These are phyloP conservation scores for Wilcoxina mikolae DNA, from an alignment of 495 filamentous ascomycete genomes.

Conservation along the genomic window DNA sequence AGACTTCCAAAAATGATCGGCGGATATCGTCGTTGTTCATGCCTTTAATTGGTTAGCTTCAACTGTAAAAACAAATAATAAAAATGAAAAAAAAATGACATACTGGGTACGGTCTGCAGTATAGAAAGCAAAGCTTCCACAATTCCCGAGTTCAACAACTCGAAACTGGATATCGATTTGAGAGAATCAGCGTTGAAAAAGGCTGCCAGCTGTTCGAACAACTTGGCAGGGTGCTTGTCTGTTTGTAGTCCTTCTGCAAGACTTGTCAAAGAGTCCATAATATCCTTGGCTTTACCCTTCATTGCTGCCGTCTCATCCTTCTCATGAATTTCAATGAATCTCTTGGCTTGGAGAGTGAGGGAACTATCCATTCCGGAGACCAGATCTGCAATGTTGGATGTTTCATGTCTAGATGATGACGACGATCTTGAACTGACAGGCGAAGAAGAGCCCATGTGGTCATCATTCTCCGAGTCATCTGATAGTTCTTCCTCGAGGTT, in stretches of 20 bases:
- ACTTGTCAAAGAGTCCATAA: slow-evolving; percentile 54
- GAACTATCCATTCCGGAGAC: not conserved
- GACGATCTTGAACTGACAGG: slow-evolving; percentile 48
- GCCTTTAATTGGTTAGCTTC: slow-evolving; percentile 9
- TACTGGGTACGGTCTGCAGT: slow-evolving; percentile 46
- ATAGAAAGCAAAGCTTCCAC: slow-evolving; percentile 69
- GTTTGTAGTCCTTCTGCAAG: slow-evolving; percentile 39
- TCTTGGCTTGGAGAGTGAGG: slow-evolving; percentile 39
- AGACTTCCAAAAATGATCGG: slow-evolving; percentile 80
- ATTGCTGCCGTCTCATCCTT: slow-evolving; percentile 52
- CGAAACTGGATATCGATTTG: slow-evolving; percentile 93
- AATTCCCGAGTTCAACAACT: slow-evolving; percentile 77
- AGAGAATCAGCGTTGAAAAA: slow-evolving; percentile 79
- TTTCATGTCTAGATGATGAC: slow-evolving; percentile 37
- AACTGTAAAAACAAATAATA: not conserved
- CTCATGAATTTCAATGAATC: slow-evolving; percentile 71
- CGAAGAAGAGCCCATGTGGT: slow-evolving; percentile 47
- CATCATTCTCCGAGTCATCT: slow-evolving; percentile 26
- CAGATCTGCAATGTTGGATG: slow-evolving; percentile 37
- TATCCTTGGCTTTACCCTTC: slow-evolving; percentile 60
- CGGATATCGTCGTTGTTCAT: slow-evolving; percentile 36
- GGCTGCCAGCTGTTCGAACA: slow-evolving; percentile 62
- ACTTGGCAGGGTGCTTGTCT: slow-evolving; percentile 16
- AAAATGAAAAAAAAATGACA: slow-evolving; percentile 10
- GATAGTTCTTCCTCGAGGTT: slow-evolving; percentile 30